These are phyloP conservation scores for Xylaria cubensis DNA, from an alignment of 495 filamentous ascomycete species.

Conservation along the genomic window DNA sequence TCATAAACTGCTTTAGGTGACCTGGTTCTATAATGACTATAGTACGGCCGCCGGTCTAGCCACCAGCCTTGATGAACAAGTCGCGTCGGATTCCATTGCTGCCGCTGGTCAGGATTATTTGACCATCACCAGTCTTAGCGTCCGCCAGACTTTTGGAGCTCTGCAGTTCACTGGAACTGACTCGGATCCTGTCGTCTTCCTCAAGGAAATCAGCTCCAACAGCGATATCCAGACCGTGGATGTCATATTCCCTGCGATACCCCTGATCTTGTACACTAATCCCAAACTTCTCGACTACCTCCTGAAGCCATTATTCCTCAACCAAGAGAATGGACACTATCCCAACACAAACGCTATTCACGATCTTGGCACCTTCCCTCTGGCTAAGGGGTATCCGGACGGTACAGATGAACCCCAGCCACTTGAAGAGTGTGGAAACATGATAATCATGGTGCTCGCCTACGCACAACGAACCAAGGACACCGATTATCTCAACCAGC, in stretches of 20 bases:
- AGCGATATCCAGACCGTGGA: slow-evolving; percentile 95
- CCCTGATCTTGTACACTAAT: slow-evolving; percentile 90
- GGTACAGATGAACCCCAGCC: slow-evolving; percentile 92
- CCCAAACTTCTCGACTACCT: slow-evolving; percentile 83
- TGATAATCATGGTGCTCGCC: slow-evolving; percentile 87
- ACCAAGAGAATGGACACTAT: slow-evolving; percentile 89
- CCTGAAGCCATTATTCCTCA: slow-evolving; percentile 86
- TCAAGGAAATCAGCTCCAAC: slow-evolving; percentile 95
- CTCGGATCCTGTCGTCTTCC: slow-evolving; percentile 78
- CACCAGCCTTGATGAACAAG: slow-evolving; percentile 68
- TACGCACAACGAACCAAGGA: slow-evolving; percentile 57
- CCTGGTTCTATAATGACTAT: slow-evolving; percentile 78
- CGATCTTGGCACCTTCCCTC: slow-evolving; percentile 91
- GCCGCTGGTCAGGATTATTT: slow-evolving; percentile 74
- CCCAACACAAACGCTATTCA: slow-evolving; percentile 88
- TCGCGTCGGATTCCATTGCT: slow-evolving; percentile 72
- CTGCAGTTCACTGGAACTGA: slow-evolving; percentile 83
- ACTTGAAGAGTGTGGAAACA: slow-evolving; percentile 94
- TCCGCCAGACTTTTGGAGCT: slow-evolving; percentile 87
- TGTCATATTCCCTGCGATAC: slow-evolving; percentile 91
- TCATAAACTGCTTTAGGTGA: slow-evolving; percentile 44
- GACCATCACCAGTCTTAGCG: slow-evolving; percentile 81
- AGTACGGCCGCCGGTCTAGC: slow-evolving; percentile 58
- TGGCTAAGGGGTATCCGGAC: slow-evolving; percentile 85
- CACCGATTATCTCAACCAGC: slow-evolving; percentile 51